Conservation (phyloP, 345 rosid species). For the Aquilaria yunnanensis region DNA sequence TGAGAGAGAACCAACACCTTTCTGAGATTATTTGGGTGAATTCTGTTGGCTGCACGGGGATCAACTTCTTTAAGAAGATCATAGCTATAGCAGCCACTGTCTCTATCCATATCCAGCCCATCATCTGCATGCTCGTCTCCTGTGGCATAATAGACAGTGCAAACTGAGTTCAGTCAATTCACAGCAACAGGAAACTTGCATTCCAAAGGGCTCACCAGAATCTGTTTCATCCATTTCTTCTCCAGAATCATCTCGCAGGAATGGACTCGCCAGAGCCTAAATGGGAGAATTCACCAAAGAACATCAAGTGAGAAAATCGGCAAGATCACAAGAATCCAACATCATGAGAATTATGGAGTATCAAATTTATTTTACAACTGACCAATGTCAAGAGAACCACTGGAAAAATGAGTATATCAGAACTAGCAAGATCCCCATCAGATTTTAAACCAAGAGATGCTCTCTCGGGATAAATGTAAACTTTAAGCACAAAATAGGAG, state of each 20-base stretch:
- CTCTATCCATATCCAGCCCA: conserved; percentile 23
- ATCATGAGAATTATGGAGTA: too few species aligned
- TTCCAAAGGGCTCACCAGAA: conserved; percentile 42
- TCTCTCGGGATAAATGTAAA: too few species aligned
- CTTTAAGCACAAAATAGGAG: too few species aligned
- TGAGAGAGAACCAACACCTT: conserved; percentile 31
- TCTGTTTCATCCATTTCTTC: conserved; percentile 30
- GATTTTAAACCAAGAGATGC: too few species aligned
- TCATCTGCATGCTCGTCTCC: conserved; percentile 31
- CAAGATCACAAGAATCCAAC: background rate
- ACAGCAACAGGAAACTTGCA: conserved; percentile 3
- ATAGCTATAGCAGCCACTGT: conserved; percentile 31
- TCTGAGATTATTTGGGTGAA: conserved; percentile 87
- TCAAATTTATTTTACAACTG: too few species aligned
- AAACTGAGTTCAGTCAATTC: conserved; percentile 1
- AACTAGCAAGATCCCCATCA: too few species aligned
- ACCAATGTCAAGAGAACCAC: too few species aligned
- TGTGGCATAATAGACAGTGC: conserved; percentile 9
- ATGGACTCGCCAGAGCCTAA: conserved; percentile 81
- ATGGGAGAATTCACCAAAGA: background rate
- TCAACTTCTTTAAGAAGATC: conserved; percentile 68
- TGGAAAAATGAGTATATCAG: too few species aligned
- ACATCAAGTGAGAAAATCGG: background rate
- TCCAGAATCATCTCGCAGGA: conserved; percentile 63
- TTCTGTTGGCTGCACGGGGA: conserved; percentile 85